phyloP scores from a whole-genome alignment of 805 yeast species.

The Candida wancherniae region DNA sequence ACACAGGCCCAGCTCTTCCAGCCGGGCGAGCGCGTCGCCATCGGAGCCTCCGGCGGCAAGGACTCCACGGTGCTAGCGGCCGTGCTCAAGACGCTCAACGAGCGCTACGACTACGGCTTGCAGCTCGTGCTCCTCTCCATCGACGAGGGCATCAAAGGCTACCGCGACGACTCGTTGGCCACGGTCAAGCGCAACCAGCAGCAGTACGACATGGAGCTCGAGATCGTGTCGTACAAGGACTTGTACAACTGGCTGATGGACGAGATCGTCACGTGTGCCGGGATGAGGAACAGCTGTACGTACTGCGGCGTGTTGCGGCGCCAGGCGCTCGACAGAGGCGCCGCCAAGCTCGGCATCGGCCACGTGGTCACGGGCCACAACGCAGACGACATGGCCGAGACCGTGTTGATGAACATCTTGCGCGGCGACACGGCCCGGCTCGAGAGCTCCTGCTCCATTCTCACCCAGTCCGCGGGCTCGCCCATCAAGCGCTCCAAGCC shows the following conservation, averaged over 20 bases:
- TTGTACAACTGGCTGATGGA: constrained; percentile 98
- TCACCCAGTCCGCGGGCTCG: constrained; percentile 78
- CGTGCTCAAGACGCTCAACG: constrained; percentile 79
- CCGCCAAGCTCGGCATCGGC: constrained; percentile 72
- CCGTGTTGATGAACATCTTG: constrained; percentile 88
- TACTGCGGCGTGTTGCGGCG: constrained; percentile 97
- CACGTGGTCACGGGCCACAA: constrained; percentile 98
- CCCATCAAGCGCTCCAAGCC: constrained; percentile 95
- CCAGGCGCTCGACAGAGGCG: constrained; percentile 96
- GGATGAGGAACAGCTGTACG: constrained; percentile 90
- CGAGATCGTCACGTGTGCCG: constrained; percentile 91
- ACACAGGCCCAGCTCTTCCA: constrained; percentile 61
- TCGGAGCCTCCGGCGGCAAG: constrained; percentile 98
- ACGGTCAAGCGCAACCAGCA: constrained; percentile 90
- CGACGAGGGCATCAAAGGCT: constrained; percentile 97
- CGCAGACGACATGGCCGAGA: constrained; percentile 99
- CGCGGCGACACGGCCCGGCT: constrained; percentile 95
- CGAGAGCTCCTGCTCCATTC: constrained; percentile 80
- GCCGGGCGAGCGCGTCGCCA: constrained; percentile 84
- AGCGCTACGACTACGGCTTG: constrained; percentile 83
- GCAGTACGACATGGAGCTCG: constrained; percentile 77
- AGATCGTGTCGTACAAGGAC: constrained; percentile 80
- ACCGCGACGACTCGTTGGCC: constrained; percentile 93
- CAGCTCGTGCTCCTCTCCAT: constrained; percentile 76
- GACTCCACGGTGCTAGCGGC: constrained; percentile 95